These are phyloP conservation scores for Aspergillus ostianus DNA, from an alignment of 495 filamentous ascomycete species.

Conservation along the genomic window DNA sequence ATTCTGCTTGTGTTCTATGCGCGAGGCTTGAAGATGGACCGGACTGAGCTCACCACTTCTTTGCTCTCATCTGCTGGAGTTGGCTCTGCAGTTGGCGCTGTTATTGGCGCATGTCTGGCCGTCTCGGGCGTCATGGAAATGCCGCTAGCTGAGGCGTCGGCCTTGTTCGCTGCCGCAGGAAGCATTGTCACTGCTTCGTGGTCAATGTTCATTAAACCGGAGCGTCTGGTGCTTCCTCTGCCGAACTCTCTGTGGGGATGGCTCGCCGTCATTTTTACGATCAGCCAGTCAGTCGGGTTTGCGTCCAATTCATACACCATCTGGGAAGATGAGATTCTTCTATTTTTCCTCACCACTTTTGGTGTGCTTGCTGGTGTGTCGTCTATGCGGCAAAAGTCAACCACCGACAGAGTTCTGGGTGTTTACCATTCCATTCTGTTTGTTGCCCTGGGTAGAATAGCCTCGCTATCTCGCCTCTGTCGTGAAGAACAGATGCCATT, in stretches of 20 bases:
- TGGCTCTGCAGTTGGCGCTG: conserved; percentile 42
- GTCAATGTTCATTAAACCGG: conserved; percentile 50
- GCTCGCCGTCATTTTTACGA: conserved; percentile 75
- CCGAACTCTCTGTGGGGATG: conserved; percentile 85
- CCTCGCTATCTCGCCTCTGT: conserved; percentile 89
- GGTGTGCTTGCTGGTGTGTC: conserved; percentile 68
- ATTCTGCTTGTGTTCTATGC: conserved; percentile 69
- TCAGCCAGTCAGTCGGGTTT: conserved; percentile 83
- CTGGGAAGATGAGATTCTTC: conserved; percentile 95
- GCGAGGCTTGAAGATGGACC: conserved; percentile 52
- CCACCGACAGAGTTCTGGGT: conserved; percentile 66
- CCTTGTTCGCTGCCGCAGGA: conserved; percentile 54
- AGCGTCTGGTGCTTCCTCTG: conserved; percentile 54
- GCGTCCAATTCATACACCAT: conserved; percentile 98
- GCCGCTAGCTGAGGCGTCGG: conserved; percentile 28
- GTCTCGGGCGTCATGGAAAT: conserved; percentile 26
- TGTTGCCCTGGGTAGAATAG: conserved; percentile 72
- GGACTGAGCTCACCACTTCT: conserved; percentile 49
- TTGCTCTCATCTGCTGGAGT: conserved; percentile 46
- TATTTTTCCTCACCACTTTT: conserved; percentile 89
- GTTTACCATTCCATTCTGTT: conserved; percentile 84
- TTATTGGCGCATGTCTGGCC: conserved; percentile 27
- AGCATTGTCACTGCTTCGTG: conserved; percentile 61
- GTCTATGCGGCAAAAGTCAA: conserved; percentile 65
- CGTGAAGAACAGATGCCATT: conserved; percentile 98